These are phyloP conservation scores for Alternaria atra DNA, from an alignment of 2,329 filamentous ascomycete species.

Conservation along the genomic window DNA sequence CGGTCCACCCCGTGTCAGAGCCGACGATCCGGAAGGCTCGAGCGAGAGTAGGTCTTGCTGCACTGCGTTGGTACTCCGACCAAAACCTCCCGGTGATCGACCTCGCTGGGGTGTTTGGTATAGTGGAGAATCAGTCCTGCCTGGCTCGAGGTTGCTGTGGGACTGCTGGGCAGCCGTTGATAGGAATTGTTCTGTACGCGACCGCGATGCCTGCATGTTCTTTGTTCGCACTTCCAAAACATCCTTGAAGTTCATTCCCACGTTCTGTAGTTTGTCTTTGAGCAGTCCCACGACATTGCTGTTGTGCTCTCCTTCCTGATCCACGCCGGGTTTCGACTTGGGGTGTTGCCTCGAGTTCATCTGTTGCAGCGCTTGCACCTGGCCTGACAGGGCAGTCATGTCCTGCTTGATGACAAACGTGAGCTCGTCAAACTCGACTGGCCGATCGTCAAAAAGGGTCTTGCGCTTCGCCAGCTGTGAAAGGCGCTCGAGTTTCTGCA, in stretches of 20 bases:
- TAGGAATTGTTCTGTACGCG: constrained; percentile 95
- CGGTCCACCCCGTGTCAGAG: constrained; percentile 56
- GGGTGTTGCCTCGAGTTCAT: constrained; percentile 81
- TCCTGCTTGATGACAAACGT: constrained; percentile 99
- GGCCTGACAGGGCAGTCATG: constrained; percentile 82
- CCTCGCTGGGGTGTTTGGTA: constrained; percentile 80
- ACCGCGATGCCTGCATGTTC: constrained; percentile 94
- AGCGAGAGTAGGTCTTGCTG: constrained; percentile 78
- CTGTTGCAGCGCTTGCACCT: constrained; percentile 83
- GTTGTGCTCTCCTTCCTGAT: constrained; percentile 95
- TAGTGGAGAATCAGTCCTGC: constrained; percentile 82
- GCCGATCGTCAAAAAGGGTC: constrained; percentile 95
- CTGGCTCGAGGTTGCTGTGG: constrained; percentile 66
- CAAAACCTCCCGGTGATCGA: constrained; percentile 60
- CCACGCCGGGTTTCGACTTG: constrained; percentile 57
- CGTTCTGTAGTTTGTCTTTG: constrained; percentile 90
- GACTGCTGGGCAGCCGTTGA: constrained; percentile 84
- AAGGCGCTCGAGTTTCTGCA: constrained; percentile 93
- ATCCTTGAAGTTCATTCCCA: constrained; percentile 95
- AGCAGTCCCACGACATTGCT: constrained; percentile 95
- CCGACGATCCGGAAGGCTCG: constrained; percentile 68
- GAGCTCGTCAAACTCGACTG: constrained; percentile 95
- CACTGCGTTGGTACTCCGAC: constrained; percentile 55
- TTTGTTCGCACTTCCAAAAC: constrained; percentile 95
- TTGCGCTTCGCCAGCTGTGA: constrained; percentile 95